A percentile compares a stretch with the other conserved stretches of the same genome.
These are phyloP conservation scores for Arthrobotrys megalospora DNA, from an alignment of 2,329 filamentous ascomycete genomes.

Conservation along the genomic window DNA sequence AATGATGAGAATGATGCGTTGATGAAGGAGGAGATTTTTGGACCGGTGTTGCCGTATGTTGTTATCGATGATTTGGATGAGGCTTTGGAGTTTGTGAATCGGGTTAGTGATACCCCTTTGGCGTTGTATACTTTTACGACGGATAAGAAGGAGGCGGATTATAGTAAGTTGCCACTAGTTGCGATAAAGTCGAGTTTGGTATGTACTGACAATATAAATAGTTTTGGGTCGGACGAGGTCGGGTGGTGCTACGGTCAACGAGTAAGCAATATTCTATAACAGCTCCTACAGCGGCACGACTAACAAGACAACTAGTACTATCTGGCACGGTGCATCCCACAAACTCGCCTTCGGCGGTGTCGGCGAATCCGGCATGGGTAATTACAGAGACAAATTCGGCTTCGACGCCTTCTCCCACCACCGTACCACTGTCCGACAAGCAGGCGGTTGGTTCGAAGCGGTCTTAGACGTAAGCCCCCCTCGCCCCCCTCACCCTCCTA, in stretches of 20 bases:
- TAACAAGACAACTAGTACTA: slow-evolving; percentile 25
- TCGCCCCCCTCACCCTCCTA: no score
- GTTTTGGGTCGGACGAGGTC: slow-evolving; percentile 77
- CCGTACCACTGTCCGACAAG: slow-evolving; percentile 50
- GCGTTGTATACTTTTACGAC: slow-evolving; percentile 83
- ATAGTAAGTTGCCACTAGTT: slow-evolving; percentile 70
- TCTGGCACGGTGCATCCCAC: slow-evolving; percentile 72
- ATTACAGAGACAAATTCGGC: slow-evolving; percentile 73
- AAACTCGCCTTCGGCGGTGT: slow-evolving; percentile 85
- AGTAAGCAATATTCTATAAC: slow-evolving; percentile 68
- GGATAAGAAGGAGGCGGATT: slow-evolving; percentile 75
- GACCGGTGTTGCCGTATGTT: slow-evolving; percentile 82
- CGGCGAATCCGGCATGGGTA: slow-evolving; percentile 81
- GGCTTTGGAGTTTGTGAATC: slow-evolving; percentile 85
- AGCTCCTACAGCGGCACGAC: no score
- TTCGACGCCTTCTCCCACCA: slow-evolving; percentile 59
- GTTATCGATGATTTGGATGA: slow-evolving; percentile 80
- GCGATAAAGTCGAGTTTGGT: background rate
- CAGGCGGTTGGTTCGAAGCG: slow-evolving; percentile 51
- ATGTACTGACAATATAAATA: slow-evolving; percentile 65
- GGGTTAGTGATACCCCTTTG: slow-evolving; percentile 85
- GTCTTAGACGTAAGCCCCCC: slow-evolving; percentile 35
- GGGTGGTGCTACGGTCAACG: slow-evolving; percentile 78
- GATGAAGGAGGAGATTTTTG: slow-evolving; percentile 88
- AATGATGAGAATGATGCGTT: slow-evolving; percentile 81